phyloP scores from a whole-genome alignment of 257 asterid genomes.

The Coffea eugenioides region DNA sequence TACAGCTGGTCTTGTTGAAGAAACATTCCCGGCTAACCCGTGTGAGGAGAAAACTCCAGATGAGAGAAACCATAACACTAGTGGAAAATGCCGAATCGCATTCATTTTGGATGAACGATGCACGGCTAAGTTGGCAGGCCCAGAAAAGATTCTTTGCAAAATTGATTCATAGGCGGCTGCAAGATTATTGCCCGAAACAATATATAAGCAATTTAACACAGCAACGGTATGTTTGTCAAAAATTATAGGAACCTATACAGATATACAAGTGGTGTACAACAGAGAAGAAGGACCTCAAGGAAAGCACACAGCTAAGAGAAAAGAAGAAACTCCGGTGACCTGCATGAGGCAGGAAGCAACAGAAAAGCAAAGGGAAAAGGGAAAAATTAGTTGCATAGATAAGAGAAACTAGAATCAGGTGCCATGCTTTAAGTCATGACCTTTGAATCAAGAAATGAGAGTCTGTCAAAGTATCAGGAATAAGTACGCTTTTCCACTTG shows the following conservation, averaged over 20 bases:
- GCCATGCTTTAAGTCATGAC: slow-evolving; percentile 15
- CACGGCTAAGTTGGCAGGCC: neutral
- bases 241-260: neutral
- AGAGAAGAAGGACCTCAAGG: neutral
- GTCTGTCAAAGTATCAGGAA: neutral
- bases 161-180: slow-evolving; percentile 4
- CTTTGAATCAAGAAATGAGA: slow-evolving; percentile 5
- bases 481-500: neutral
- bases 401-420: slow-evolving; percentile 39
- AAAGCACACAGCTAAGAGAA: slow-evolving; percentile 6
- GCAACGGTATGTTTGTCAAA: neutral
- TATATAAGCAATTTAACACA: neutral
- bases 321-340: slow-evolving; percentile 4
- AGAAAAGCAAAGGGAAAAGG: slow-evolving; percentile 20
- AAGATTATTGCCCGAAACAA: slow-evolving; percentile 1
- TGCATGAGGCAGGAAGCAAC: slow-evolving; percentile 11
- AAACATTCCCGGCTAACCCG: slow-evolving; percentile 46
- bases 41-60: slow-evolving; percentile 39
- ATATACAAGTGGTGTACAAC: too few species aligned
- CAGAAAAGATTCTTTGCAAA: slow-evolving; percentile 1
- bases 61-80: slow-evolving; percentile 34
- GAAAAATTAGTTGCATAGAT: slow-evolving; percentile 6
- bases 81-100: slow-evolving; percentile 33
- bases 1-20: slow-evolving; percentile 64
- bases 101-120: slow-evolving; percentile 41